A percentile compares a stretch with the other conserved stretches of the same genome.
These are phyloP conservation scores for Phoma sp. DNA, from an alignment of 2,329 filamentous ascomycete species.

Conservation along the genomic window DNA sequence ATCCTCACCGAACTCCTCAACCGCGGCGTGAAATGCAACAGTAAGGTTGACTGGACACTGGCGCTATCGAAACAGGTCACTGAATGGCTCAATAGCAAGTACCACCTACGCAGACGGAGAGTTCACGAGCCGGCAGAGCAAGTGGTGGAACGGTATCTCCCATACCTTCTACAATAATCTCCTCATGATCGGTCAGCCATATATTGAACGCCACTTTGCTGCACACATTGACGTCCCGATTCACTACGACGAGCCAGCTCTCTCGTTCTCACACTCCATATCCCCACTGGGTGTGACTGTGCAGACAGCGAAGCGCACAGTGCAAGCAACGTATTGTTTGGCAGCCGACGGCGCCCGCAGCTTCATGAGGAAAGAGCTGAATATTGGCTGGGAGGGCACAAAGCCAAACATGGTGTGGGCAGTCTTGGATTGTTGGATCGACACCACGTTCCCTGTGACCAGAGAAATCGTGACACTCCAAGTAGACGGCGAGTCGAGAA, in stretches of 20 bases:
- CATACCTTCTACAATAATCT: constrained; percentile 58
- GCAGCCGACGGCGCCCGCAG: constrained; percentile 27
- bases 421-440: constrained; percentile 58
- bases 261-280: constrained; percentile 34
- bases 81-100: constrained; percentile 54
- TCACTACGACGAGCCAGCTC: constrained; percentile 51
- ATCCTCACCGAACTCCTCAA: constrained; percentile 47
- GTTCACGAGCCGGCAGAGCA: constrained; percentile 58
- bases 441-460: constrained; percentile 58
- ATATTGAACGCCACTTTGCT: constrained; percentile 54
- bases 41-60: constrained; percentile 35
- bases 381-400: constrained; percentile 54
- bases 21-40: constrained; percentile 59
- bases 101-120: constrained; percentile 57
- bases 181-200: constrained; percentile 60
- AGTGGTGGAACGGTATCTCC: constrained; percentile 58
- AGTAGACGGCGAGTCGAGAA: constrained; percentile 55
- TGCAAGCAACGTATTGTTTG: constrained; percentile 22
- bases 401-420: constrained; percentile 62
- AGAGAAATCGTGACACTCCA: constrained; percentile 60
- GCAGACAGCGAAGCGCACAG: constrained; percentile 14
- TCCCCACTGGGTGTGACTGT: constrained; percentile 29
- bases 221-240: constrained; percentile 45
- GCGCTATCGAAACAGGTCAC: too few species aligned
- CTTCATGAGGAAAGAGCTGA: constrained; percentile 35